These are phyloP conservation scores for Lasiodiplodia gonubiensis DNA, from an alignment of 2,329 filamentous ascomycete genomes.

Conservation along the genomic window DNA sequence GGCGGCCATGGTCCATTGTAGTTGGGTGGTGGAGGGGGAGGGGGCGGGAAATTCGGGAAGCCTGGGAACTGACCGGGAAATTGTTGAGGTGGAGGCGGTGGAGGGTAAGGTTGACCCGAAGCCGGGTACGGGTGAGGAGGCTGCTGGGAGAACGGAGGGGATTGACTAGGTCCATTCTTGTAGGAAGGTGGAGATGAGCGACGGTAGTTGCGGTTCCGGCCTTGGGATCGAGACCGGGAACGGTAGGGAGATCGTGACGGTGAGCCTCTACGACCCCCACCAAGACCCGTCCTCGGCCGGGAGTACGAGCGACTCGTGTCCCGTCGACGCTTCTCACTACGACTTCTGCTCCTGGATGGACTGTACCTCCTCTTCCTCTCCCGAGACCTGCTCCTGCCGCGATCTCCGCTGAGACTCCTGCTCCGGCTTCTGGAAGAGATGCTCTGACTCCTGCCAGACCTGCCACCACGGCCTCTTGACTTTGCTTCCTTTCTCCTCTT, in stretches of 20 bases:
- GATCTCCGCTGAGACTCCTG: slow-evolving; percentile 22
- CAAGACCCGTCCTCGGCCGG: slow-evolving; percentile 7
- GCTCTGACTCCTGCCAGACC: slow-evolving; percentile 12
- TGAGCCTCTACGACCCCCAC: slow-evolving; percentile 5
- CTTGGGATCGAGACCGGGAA: slow-evolving; percentile 15
- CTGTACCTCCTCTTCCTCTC: slow-evolving; percentile 26
- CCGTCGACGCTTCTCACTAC: slow-evolving; percentile 21
- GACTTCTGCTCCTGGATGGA: slow-evolving; percentile 18
- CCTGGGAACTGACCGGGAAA: slow-evolving; percentile 18
- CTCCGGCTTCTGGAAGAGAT: slow-evolving; percentile 21
- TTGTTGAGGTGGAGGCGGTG: slow-evolving; percentile 14
- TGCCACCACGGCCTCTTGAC: background rate
- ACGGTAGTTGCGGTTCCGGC: slow-evolving; percentile 18
- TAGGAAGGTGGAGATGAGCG: slow-evolving; percentile 18
- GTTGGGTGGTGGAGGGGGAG: slow-evolving; percentile 26
- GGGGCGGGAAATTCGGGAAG: slow-evolving; percentile 6
- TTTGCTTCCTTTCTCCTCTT: slow-evolving; percentile 28
- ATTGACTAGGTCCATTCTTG: slow-evolving; percentile 18
- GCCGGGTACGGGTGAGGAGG: slow-evolving; percentile 12
- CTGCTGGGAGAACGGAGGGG: slow-evolving; percentile 14
- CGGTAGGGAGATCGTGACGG: slow-evolving; percentile 10
- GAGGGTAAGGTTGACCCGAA: slow-evolving; percentile 9
- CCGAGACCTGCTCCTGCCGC: slow-evolving; percentile 6
- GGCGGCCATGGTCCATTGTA: slow-evolving; percentile 29
- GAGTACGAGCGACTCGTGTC: slow-evolving; percentile 25